phyloP scores from a whole-genome alignment of 768 basidiomycete genomes.

The Termitomyces sp. region DNA sequence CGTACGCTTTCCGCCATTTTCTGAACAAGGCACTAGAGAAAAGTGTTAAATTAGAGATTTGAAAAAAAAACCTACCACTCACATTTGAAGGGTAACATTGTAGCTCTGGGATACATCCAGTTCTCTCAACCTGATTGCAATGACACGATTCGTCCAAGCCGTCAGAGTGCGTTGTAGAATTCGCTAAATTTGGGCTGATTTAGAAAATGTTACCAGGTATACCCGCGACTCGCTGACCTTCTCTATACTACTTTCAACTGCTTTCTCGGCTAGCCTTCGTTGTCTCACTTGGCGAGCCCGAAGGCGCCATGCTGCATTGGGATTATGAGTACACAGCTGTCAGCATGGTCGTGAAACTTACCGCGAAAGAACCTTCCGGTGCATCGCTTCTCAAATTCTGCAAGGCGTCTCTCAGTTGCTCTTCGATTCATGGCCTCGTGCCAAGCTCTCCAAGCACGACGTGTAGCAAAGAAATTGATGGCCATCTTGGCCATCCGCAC shows the following conservation, averaged over 20 bases:
- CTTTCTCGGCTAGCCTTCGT: conserved; percentile 37
- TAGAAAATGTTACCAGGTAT: not conserved
- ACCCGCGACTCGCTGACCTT: conserved; percentile 27
- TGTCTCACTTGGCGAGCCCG: conserved; percentile 32
- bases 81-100: conserved; percentile 27
- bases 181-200: conserved; percentile 34
- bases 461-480: conserved; percentile 43
- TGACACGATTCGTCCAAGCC: conserved; percentile 69
- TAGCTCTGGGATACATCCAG: conserved; percentile 52
- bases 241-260: conserved; percentile 32
- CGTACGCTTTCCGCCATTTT: conserved; percentile 63
- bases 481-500: conserved; percentile 51
- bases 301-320: conserved; percentile 40
- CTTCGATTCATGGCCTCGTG: conserved; percentile 37
- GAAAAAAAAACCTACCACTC: conserved; percentile 1
- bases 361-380: conserved; percentile 18
- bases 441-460: conserved; percentile 47
- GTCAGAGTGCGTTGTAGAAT: conserved; percentile 40
- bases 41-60: conserved; percentile 1
- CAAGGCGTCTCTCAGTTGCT: conserved; percentile 38
- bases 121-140: conserved; percentile 69
- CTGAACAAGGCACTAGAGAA: conserved; percentile 46
- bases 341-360: not conserved
- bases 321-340: not conserved
- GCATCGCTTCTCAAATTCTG: conserved; percentile 34